These are phyloP conservation scores for Cystofilobasidium ferigula DNA, from an alignment of 768 basidiomycete species.

Conservation along the genomic window DNA sequence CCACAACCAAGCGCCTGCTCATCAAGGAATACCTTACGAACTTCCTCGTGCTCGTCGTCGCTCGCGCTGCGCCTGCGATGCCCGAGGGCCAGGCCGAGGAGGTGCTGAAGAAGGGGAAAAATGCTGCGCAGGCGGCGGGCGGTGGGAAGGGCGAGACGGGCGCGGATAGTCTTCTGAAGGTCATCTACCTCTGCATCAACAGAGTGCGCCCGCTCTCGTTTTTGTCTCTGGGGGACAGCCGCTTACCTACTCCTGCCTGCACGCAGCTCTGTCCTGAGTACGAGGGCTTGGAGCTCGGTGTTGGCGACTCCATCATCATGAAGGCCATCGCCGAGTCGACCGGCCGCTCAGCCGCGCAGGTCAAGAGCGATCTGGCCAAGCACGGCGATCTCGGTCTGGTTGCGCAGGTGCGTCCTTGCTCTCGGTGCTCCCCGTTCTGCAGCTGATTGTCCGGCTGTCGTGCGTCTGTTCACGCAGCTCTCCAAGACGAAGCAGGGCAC, in stretches of 20 bases:
- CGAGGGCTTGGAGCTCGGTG: constrained; percentile 84
- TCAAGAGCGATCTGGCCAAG: constrained; percentile 86
- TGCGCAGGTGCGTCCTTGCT: constrained; percentile 59
- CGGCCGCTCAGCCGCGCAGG: constrained; percentile 65
- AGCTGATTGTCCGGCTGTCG: not conserved
- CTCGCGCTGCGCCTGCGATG: constrained; percentile 50
- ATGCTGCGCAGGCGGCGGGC: not conserved
- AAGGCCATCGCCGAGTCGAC: constrained; percentile 94
- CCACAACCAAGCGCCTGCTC: constrained; percentile 87
- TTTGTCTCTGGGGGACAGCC: not conserved
- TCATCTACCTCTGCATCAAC: constrained; percentile 93
- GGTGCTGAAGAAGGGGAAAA: not conserved
- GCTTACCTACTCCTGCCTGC: not conserved
- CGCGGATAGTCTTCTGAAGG: constrained; percentile 63
- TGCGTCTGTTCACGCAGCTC: constrained; percentile 54
- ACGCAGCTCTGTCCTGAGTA: constrained; percentile 84
- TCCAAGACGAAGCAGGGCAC: constrained; percentile 72
- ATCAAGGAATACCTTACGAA: constrained; percentile 79
- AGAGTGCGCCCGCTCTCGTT: constrained; percentile 50
- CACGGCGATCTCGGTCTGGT: constrained; percentile 93
- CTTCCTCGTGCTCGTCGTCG: constrained; percentile 80
- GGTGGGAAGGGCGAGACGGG: constrained; percentile 45
- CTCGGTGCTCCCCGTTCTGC: not conserved
- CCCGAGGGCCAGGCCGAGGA: not conserved
- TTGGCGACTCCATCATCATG: constrained; percentile 84